Evolutionary conservation across 2,329 filamentous ascomycete genomes (phyloP), one percentile per base, ranked within the genome.

Genomic region (Trichoderma koningii): DNA sequence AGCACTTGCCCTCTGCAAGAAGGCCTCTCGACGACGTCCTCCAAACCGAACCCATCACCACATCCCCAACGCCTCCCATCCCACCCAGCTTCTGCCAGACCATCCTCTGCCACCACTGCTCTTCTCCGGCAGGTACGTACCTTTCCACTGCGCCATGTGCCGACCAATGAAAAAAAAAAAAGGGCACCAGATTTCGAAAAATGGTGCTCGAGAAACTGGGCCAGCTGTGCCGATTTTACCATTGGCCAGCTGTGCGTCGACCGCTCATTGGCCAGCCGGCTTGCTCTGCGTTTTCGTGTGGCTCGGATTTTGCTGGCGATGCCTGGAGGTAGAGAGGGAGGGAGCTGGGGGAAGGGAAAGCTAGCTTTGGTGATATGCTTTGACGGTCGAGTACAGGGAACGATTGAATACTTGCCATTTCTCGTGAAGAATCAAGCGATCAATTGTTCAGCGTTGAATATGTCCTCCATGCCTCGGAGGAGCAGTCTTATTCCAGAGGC

Each of bases 231-330:
- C 52, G 21, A 44, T 44, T 55, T 56, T 56, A 3, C 45, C 7
- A 45, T 45, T 56, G 41, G 55, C n/a, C 14, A 7, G 21, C 52
- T 21, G n/a, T 12, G 34, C 14, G 34, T 38, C 34, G 3, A 38
- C 15, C n/a, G n/a, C 21, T 56, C 17, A 7, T n/a, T 45, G 15
- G 45, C 30, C 55, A 30, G 55, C 34, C 9, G 34, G 3, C 3
- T 14, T 14, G 34, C 34, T 38, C 34, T 14, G 34, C 81, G 68
- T 74, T 70, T 17, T 74, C 73, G 63, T 21, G 21, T n/a, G 14
- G 66, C n/a, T 14, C 17, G 21, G 21, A 15, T 21, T 14, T 26
- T 44, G 34, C 21, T 15, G 17, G 15, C 3, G 34, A 7, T 26
- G 52, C 38, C 44, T 21, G 17, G 21, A 38, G 19, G 15, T 5